A percentile compares a stretch with the other conserved stretches of the same genome.
Conservation (phyloP, 2,329 filamentous ascomycete species). For the Neofusicoccum sp. region DNA sequence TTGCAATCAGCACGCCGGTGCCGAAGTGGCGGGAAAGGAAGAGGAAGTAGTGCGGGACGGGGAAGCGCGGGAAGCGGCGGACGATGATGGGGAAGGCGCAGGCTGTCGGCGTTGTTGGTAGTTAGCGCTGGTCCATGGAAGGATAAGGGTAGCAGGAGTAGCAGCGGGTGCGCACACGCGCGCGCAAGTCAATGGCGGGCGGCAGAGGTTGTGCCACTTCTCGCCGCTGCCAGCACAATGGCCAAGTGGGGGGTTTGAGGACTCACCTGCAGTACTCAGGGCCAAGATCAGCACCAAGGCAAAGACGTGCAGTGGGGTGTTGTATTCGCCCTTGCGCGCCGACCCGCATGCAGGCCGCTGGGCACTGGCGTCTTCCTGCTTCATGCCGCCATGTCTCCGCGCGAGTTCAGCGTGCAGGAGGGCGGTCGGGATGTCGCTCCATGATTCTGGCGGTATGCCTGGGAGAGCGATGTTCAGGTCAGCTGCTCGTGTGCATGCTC, state of each 20-base stretch:
- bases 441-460: slow-evolving; percentile 25
- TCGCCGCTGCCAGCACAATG: too few species aligned
- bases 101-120: slow-evolving; percentile 24
- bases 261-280: slow-evolving; percentile 52
- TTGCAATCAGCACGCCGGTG: slow-evolving; percentile 41
- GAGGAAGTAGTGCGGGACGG: slow-evolving; percentile 39
- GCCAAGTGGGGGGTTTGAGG: too few species aligned
- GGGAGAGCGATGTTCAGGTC: neutral
- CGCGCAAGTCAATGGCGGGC: neutral
- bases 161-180: neutral
- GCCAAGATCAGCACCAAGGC: slow-evolving; percentile 58
- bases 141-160: neutral
- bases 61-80: slow-evolving; percentile 37
- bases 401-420: slow-evolving; percentile 50
- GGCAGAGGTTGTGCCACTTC: too few species aligned
- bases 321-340: slow-evolving; percentile 49
- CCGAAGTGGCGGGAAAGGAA: slow-evolving; percentile 42
- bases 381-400: slow-evolving; percentile 43
- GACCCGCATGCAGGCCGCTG: slow-evolving; percentile 53
- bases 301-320: slow-evolving; percentile 56
- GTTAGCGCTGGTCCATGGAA: neutral
- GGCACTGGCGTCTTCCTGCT: slow-evolving; percentile 24
- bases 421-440: slow-evolving; percentile 41
- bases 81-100: slow-evolving; percentile 42
- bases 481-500: neutral